phyloP scores from a whole-genome alignment of 202 grass and related monocot species.

The Zizania palustris region DNA sequence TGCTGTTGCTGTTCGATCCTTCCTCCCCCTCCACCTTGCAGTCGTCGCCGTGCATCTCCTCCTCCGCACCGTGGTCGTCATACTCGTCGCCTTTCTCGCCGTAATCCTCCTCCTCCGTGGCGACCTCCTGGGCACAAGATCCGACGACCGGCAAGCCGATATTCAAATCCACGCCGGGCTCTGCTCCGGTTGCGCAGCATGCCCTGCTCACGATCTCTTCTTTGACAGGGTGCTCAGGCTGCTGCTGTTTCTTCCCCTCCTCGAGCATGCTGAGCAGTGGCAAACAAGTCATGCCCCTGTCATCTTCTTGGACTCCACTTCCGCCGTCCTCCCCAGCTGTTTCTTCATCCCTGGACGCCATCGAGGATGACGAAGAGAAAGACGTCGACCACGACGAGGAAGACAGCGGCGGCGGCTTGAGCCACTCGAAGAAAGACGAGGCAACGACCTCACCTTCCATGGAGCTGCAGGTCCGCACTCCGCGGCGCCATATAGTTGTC shows the following conservation, averaged over 20 bases:
- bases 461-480: constrained; percentile 37
- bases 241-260: constrained; percentile 34
- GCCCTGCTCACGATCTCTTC: constrained; percentile 24
- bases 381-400: constrained; percentile 32
- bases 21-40: constrained; percentile 43
- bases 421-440: constrained; percentile 51
- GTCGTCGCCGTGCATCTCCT: constrained; percentile 39
- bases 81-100: constrained; percentile 31
- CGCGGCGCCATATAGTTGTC: constrained; percentile 41
- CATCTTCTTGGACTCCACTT: neutral
- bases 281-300: constrained; percentile 43
- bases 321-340: neutral
- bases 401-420: constrained; percentile 49
- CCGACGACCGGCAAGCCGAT: constrained; percentile 55
- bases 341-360: neutral
- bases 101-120: constrained; percentile 23
- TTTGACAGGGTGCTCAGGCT: constrained; percentile 14
- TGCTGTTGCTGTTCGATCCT: constrained; percentile 22
- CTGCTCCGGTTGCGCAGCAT: neutral
- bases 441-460: constrained; percentile 37
- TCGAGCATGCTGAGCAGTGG: constrained; percentile 74
- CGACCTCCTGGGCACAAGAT: constrained; percentile 24
- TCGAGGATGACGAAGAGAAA: constrained; percentile 18
- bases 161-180: constrained; percentile 54
- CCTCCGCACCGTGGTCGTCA: constrained; percentile 27